A percentile compares a stretch with the other conserved stretches of the same genome.
Evolutionary conservation across 805 yeast species (phyloP).

Genomic region (Lachancea cidri): DNA sequence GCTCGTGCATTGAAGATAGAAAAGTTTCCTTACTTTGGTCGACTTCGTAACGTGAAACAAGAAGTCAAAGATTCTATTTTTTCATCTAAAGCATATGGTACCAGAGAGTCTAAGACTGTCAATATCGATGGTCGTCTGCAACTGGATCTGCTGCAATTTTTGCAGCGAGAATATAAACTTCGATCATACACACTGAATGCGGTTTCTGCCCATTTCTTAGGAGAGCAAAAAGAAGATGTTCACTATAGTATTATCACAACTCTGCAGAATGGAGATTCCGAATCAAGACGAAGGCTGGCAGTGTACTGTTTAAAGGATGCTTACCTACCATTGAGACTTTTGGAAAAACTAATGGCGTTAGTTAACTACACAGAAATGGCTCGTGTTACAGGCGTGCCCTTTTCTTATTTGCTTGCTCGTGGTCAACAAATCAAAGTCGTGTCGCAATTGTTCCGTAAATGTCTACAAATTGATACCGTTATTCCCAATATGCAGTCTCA

Average conservation of each 20-base stretch:
- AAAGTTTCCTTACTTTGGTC: constrained; percentile 81
- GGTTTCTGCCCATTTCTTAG: constrained; percentile 87
- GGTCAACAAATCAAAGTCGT: constrained; percentile 98
- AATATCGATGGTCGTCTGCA: constrained; percentile 97
- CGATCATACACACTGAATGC: constrained; percentile 93
- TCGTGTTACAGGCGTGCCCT: constrained; percentile 98
- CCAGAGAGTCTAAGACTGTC: constrained; percentile 84
- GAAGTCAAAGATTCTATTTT: constrained; percentile 77
- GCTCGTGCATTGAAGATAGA: constrained; percentile 64
- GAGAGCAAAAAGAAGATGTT: constrained; percentile 97
- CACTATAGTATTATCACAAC: constrained; percentile 96
- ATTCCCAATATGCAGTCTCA: constrained; percentile 81
- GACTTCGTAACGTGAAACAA: constrained; percentile 62
- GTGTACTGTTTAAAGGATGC: constrained; percentile 98
- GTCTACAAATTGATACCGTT: constrained; percentile 77
- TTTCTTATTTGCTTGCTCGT: constrained; percentile 77
- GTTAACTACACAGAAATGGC: constrained; percentile 99
- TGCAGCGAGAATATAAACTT: constrained; percentile 90
- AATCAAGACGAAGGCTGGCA: constrained; percentile 90
- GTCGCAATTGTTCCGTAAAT: constrained; percentile 91
- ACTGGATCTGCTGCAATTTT: constrained; percentile 83
- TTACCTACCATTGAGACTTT: constrained; percentile 76
- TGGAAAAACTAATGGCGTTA: constrained; percentile 92
- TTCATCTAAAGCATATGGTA: constrained; percentile 94
- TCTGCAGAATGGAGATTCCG: constrained; percentile 85